A percentile compares a stretch with the other conserved stretches of the same genome.
These are phyloP conservation scores for Backusella tarrabulga DNA, from an alignment of 192 early-diverging fungal genomes.

Conservation along the genomic window DNA sequence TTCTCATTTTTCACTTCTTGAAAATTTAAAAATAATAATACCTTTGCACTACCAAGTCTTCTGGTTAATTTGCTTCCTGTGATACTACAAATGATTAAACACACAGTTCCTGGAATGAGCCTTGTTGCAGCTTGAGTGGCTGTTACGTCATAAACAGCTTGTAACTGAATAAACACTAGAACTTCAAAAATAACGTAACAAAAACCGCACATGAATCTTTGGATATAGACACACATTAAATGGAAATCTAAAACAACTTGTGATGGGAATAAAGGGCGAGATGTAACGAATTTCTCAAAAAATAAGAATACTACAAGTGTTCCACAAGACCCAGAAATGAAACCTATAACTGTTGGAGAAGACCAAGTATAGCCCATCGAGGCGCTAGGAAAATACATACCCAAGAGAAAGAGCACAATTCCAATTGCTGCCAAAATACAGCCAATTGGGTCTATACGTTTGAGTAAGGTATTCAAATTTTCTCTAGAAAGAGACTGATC, in stretches of 20 bases:
- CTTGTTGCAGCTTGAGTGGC: neutral
- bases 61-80: neutral
- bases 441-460: neutral
- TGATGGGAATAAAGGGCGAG: neutral
- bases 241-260: neutral
- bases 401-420: neutral
- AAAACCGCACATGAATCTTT: neutral
- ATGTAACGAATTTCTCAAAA: neutral
- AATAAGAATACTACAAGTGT: neutral
- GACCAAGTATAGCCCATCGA: neutral
- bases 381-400: neutral
- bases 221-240: neutral
- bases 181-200: neutral
- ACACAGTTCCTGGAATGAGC: neutral
- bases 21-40: neutral
- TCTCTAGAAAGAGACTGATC: neutral
- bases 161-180: neutral
- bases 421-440: neutral
- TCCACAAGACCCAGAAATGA: neutral
- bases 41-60: neutral
- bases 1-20: neutral
- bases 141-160: neutral
- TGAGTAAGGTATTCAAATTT: neutral
- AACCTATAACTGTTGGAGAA: neutral
- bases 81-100: neutral